phyloP scores from a whole-genome alignment of 202 grass and related monocot genomes.

The Setaria viridis region DNA sequence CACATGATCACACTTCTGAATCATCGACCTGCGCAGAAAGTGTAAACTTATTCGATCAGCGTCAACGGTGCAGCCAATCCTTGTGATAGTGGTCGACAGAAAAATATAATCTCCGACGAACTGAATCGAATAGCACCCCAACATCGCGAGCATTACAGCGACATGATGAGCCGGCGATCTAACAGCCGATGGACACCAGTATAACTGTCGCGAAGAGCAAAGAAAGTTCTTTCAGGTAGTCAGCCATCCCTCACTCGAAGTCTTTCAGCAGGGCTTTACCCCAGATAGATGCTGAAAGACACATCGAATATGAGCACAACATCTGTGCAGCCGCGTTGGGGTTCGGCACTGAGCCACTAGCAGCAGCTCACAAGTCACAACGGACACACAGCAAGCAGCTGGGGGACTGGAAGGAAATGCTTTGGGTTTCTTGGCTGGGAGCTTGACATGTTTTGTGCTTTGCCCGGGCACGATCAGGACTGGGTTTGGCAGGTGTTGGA shows the following conservation, averaged over 20 bases:
- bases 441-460: slow-evolving; percentile 6
- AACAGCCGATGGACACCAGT: not conserved
- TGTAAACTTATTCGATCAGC: not conserved
- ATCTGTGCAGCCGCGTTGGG: not conserved
- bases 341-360: slow-evolving; percentile 2
- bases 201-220: slow-evolving; percentile 31
- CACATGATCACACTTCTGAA: not conserved
- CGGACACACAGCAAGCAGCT: not conserved
- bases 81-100: not conserved
- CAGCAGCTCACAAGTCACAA: not conserved
- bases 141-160: not conserved
- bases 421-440: not conserved
- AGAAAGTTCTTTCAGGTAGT: slow-evolving; percentile 34
- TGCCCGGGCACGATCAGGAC: not conserved
- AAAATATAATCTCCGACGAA: not conserved
- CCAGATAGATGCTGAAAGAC: not conserved
- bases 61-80: not conserved
- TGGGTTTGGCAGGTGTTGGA: slow-evolving; percentile 31
- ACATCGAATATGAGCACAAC: slow-evolving; percentile 7
- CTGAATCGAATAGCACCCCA: slow-evolving; percentile 20
- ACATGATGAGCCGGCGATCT: not conserved
- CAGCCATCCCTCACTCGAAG: not conserved
- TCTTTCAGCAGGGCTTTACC: not conserved
- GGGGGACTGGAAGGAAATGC: not conserved
- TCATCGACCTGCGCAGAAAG: not conserved